These are phyloP conservation scores for Cutaneotrichosporon mucoides DNA, from an alignment of 1,284 basidiomycete genomes.

Conservation along the genomic window DNA sequence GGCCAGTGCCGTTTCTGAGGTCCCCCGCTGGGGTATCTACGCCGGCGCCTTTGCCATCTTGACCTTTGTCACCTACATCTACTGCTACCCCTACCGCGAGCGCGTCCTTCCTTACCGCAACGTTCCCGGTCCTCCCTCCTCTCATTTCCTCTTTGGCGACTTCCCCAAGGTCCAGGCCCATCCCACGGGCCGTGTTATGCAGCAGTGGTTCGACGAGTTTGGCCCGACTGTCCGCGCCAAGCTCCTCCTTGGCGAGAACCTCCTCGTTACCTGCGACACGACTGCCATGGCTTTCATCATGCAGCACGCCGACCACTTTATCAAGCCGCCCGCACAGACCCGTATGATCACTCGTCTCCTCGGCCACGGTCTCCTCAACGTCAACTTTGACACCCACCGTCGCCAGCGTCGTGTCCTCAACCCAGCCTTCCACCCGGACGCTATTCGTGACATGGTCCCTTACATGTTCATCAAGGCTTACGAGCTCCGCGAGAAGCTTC, in stretches of 20 bases:
- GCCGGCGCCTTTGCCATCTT: background rate
- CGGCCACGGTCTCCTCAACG: conserved; percentile 41
- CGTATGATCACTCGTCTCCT: conserved; percentile 52
- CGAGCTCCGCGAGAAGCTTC: conserved; percentile 52
- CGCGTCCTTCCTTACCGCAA: conserved; percentile 6
- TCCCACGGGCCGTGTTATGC: conserved; percentile 15
- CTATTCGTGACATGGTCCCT: conserved; percentile 44
- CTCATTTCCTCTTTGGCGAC: conserved; percentile 15
- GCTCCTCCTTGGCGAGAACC: background rate
- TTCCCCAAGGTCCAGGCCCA: conserved; percentile 13
- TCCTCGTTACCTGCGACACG: conserved; percentile 57
- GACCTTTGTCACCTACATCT: conserved; percentile 8
- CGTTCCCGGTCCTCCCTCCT: conserved; percentile 4
- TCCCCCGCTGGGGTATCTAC: background rate
- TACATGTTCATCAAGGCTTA: conserved; percentile 62
- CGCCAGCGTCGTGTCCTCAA: conserved; percentile 53
- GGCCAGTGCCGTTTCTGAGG: background rate
- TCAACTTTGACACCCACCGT: conserved; percentile 54
- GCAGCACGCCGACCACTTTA: conserved; percentile 59
- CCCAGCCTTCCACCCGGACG: conserved; percentile 43
- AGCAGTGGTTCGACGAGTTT: conserved; percentile 18
- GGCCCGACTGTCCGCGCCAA: conserved; percentile 22
- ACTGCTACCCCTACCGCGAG: conserved; percentile 12
- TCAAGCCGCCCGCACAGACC: conserved; percentile 62
- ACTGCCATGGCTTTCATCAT: conserved; percentile 61